Evolutionary conservation across 2,329 filamentous ascomycete species (phyloP), one percentile per base, ranked within the genome.

Genomic region (Aspergillus sp.): DNA sequence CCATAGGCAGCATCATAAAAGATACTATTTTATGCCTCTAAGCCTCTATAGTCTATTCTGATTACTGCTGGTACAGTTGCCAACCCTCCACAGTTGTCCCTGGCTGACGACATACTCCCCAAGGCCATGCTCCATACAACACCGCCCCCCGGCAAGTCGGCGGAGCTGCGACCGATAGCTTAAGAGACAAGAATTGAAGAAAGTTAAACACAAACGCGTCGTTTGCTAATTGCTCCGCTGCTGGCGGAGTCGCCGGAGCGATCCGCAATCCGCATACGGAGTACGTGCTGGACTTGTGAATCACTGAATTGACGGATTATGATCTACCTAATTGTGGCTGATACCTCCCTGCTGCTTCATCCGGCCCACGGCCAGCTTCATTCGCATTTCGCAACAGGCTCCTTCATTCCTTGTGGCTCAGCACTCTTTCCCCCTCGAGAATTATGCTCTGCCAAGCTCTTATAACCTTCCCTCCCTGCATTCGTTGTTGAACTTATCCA

Each of bases 81-180:
- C n/a, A 47, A 21, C 39, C 39, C 35, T 37, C 35, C 35, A 50
- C 48, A 56, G 31, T 27, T 39, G 43, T 55, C 39, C 41, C 50
- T 52, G 46, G 51, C 56, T 49, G 43, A 52, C 39, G 50, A 54
- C 24, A 39, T 49, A 21, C 56, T 50, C 50, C 14, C 12, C 15
- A 37, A 15, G 35, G 12, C 15, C 40, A 53, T 57, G 39, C 33
- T 43, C 40, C 40, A 21, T 24, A 17, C 24, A 54, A 45, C 56
- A 58, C 56, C 59, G 59, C 59, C 59, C 27, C 48, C 31, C 23
- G 24, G 35, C 35, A 37, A 37, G 35, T 46, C 40, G 55, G 55
- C 58, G 52, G 58, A 61, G 55, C 35, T 48, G n/a, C 12, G 19
- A 45, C 17, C 41, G 17, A 39, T 8, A 39, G 40, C 40, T 53